Evolutionary conservation across 805 yeast species (phyloP), one percentile per base, ranked within the genome.

Genomic region (Brettanomyces naardenensis): DNA sequence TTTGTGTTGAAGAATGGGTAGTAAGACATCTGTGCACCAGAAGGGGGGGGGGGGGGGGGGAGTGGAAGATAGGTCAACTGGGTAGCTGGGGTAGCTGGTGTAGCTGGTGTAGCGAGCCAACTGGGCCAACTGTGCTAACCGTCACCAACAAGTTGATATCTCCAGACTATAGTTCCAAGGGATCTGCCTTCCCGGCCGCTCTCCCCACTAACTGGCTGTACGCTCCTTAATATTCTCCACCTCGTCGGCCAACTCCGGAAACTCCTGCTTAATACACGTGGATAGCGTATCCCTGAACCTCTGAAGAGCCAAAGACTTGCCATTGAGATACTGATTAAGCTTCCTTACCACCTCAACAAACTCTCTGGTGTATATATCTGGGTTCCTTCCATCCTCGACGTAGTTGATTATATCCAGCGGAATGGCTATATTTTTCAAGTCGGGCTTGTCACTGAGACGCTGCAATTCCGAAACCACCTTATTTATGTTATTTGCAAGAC

Each of bases 311-410:
- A 64, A 52, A 73, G 85, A 76, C 57, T 86, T 86, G 4, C 96
- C 97, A 52, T 87, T 74, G 38, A 92, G 68, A 46, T 80, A 77
- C 52, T 94, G 96, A 53, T 92, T 92, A 32, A 88, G 78, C 49
- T 86, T 80, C 28, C 88, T 79, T n/a, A 92, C 82, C 26, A 90
- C 85, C 56, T 92, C 98, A 13, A 90, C 86, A 61, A 92, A 92
- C 62, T 92, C 98, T 56, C 98, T 73, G 1, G 97, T 88, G 59
- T 92, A 92, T 28, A 92, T 88, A 54, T 92, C 97, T 0, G 98
- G 97, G 54, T 92, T 92, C 48, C 98, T 69, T 2, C 98, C 98
- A 52, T 87, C 95, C 54, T 92, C 97, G 28, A 92, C 86, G 53
- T 92, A 92, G 44, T 82, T 80, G 11, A 88, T 65, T n/a, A 89